Evolutionary conservation across 2,329 filamentous ascomycete genomes (phyloP).

Genomic region (Sarocladium brachiariae): DNA sequence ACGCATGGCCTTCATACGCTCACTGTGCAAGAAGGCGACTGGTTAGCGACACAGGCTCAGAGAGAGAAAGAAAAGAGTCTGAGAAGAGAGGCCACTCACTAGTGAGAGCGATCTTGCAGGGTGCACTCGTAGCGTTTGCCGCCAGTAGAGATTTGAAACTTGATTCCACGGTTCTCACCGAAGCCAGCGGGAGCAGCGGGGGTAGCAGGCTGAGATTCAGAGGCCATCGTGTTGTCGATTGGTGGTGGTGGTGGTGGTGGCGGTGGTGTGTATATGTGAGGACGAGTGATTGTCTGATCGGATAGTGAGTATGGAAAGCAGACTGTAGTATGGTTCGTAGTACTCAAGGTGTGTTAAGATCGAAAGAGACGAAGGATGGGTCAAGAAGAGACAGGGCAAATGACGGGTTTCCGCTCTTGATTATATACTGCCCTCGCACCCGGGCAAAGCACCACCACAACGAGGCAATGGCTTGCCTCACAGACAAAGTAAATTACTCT

Average conservation of each 20-base stretch:
- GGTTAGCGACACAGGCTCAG: no score
- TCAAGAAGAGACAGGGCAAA: background rate
- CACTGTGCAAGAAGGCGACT: slow-evolving; percentile 23
- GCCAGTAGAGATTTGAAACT: slow-evolving; percentile 40
- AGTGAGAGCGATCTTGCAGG: slow-evolving; percentile 35
- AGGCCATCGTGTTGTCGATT: slow-evolving; percentile 13
- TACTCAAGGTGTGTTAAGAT: background rate
- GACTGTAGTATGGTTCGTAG: no score
- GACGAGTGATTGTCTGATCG: background rate
- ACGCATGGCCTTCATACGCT: slow-evolving; percentile 32
- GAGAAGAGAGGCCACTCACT: slow-evolving; percentile 34
- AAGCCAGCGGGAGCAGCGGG: slow-evolving; percentile 16
- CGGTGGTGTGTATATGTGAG: background rate
- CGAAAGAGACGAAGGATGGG: background rate
- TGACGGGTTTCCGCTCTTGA: background rate
- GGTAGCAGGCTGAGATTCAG: background rate
- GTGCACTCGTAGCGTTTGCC: slow-evolving; percentile 32
- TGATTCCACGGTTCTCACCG: slow-evolving; percentile 34
- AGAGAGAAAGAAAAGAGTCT: no score
- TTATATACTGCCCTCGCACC: background rate
- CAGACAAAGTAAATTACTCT: background rate
- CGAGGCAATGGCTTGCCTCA: background rate
- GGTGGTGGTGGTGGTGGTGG: background rate
- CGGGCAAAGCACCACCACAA: no score
- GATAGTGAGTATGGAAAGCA: no score